These are phyloP conservation scores for Phialophora expanda DNA, from an alignment of 2,329 filamentous ascomycete species.

Conservation along the genomic window DNA sequence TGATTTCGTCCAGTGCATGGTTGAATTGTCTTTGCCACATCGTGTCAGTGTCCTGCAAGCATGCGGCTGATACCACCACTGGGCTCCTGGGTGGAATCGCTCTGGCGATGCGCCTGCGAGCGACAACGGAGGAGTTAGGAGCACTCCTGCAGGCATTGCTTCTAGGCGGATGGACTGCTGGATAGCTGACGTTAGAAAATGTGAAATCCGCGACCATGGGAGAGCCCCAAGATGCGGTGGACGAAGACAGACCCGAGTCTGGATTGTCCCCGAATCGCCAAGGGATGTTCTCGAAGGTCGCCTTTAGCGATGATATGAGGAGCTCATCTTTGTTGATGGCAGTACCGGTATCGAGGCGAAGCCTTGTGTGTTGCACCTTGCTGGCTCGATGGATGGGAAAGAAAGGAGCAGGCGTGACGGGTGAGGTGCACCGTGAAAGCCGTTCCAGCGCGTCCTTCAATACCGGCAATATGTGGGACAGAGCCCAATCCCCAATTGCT, in stretches of 20 bases:
- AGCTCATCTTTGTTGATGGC: constrained; percentile 27
- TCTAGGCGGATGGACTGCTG: constrained; percentile 21
- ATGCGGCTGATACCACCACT: constrained; percentile 17
- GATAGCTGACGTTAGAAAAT: constrained; percentile 28
- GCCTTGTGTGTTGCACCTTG: constrained; percentile 8
- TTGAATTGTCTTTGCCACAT: constrained; percentile 32
- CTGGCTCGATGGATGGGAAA: constrained; percentile 9
- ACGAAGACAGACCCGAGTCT: constrained; percentile 33
- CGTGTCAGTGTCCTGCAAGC: constrained; percentile 22
- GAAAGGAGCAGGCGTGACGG: constrained; percentile 3
- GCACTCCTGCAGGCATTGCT: constrained; percentile 18
- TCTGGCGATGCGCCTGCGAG: constrained; percentile 16
- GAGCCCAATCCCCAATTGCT: constrained; percentile 32
- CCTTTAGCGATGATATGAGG: constrained; percentile 29
- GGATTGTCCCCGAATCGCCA: constrained; percentile 34
- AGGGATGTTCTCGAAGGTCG: constrained; percentile 27
- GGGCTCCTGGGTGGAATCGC: constrained; percentile 8
- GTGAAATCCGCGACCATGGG: constrained; percentile 27
- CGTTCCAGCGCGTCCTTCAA: constrained; percentile 27
- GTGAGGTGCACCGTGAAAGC: constrained; percentile 2
- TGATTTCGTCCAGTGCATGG: constrained; percentile 35
- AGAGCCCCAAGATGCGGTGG: constrained; percentile 32
- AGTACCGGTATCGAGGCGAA: constrained; percentile 24
- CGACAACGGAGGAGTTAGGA: constrained; percentile 13
- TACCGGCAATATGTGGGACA: constrained; percentile 26